Evolutionary conservation across 768 basidiomycete genomes (phyloP), one percentile per base, ranked within the genome.

Genomic region (Psilocybe cyanescens): DNA sequence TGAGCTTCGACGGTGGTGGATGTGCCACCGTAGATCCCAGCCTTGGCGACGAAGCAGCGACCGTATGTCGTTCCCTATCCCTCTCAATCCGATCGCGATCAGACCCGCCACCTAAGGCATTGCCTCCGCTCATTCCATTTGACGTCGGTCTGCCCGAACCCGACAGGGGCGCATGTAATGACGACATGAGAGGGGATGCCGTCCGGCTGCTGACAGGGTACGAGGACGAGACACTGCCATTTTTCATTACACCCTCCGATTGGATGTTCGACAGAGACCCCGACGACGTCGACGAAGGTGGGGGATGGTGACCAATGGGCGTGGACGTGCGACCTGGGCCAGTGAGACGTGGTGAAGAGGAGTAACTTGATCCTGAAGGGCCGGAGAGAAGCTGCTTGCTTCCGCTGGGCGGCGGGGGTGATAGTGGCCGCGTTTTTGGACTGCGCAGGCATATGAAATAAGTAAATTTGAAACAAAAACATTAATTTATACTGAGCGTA

Each of bases 1-100:
- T 76, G 72, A 83, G 76, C 61, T 81, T 83, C 14, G 79, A 74
- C 33, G 75, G 71, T 19, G 72, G 71, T 46, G 75, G 69, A 31
- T 67, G 65, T 30, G 57, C 52, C 46, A 62, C 59, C 8, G 68
- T 58, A 16, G 67, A 29, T 24, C 63, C 64, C 57, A 72, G 68
- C 29, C 70, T 65, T 4, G 75, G 76, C 29, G 76, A 74, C 57
- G 73, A 58, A 62, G 70, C 55, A 1, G 56, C 55, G 41, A 61
- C 62, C 28, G 52, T 28, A 66, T 69, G 59, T 61, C 74, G 62
- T 58, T 69, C 60, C 62, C 73, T 63, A 67, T 70, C 64, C 68
- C 73, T 62, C 53, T 69, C 60, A 65, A 70, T 59, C 17, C 79
- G 71, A 56, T 75, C 76, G 45, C 72, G 57, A 58, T 74, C 69